These are phyloP conservation scores for Drosera spatulata DNA, from an alignment of 179 eudicot species.

Conservation along the genomic window DNA sequence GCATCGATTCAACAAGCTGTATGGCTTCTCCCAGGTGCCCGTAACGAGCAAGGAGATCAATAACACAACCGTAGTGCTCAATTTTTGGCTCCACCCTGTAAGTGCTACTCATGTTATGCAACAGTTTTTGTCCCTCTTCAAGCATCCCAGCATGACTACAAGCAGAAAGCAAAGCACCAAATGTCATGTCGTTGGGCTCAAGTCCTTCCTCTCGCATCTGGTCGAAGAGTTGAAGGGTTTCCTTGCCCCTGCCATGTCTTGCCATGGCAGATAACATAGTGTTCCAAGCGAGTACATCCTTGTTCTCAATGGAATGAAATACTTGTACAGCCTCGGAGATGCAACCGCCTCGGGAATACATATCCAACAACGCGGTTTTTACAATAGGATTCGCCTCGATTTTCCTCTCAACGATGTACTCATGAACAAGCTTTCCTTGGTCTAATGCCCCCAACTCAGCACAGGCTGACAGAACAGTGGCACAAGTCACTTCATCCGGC, in stretches of 20 bases:
- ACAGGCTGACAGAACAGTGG: too few species aligned
- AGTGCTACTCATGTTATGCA: conserved; percentile 16
- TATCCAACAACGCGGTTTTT: conserved; percentile 30
- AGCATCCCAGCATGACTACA: conserved; percentile 30
- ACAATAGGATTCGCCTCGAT: conserved; percentile 15
- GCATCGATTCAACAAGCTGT: conserved; percentile 26
- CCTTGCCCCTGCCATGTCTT: conserved; percentile 22
- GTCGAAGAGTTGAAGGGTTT: conserved; percentile 14
- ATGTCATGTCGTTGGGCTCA: conserved; percentile 24
- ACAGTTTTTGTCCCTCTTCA: conserved; percentile 22
- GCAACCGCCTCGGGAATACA: conserved; percentile 37
- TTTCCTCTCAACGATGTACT: not conserved
- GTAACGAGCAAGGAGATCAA: conserved; percentile 31
- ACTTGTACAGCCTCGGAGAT: conserved; percentile 21
- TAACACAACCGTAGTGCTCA: conserved; percentile 30
- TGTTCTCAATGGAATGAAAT: conserved; percentile 16
- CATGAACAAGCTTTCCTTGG: too few species aligned
- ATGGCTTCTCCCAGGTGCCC: conserved; percentile 28
- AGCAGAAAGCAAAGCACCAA: conserved; percentile 28
- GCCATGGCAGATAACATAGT: conserved; percentile 31
- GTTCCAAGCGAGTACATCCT: conserved; percentile 30
- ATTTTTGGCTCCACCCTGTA: conserved; percentile 24
- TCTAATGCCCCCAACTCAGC: too few species aligned
- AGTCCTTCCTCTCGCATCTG: conserved; percentile 20
- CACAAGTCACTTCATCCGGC: too few species aligned